A percentile compares a stretch with the other conserved stretches of the same genome.
Evolutionary conservation across 495 filamentous ascomycete species (phyloP).

Genomic region (Penicillium turbatum): DNA sequence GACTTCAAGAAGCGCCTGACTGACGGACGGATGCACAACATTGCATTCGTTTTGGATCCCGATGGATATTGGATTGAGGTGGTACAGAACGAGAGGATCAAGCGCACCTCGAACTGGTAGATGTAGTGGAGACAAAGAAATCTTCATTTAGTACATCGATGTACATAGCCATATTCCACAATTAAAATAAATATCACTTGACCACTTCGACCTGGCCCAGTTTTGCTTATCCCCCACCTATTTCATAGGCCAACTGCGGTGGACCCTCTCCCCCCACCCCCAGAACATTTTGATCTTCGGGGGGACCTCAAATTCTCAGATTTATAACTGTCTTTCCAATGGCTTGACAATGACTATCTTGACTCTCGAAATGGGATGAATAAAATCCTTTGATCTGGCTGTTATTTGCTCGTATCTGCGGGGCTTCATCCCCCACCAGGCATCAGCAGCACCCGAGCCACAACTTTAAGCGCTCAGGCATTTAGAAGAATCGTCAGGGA

Average conservation of each 20-base stretch:
- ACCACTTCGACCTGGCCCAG: not conserved
- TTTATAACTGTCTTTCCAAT: constrained; percentile 1
- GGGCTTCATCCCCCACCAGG: constrained; percentile 1
- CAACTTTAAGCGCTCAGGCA: constrained; percentile 4
- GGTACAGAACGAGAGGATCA: constrained; percentile 63
- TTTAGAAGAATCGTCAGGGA: not conserved
- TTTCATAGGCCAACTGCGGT: constrained; percentile 20
- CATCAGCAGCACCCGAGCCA: not conserved
- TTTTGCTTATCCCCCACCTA: constrained; percentile 11
- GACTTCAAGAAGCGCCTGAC: constrained; percentile 93
- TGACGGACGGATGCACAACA: constrained; percentile 87
- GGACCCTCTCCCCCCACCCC: constrained; percentile 17
- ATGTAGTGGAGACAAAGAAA: not conserved
- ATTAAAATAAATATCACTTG: constrained; percentile 3
- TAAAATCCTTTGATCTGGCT: not conserved
- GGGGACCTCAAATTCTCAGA: not conserved
- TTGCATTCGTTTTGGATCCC: constrained; percentile 92
- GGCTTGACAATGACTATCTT: constrained; percentile 3
- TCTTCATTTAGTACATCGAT: not conserved
- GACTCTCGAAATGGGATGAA: constrained; percentile 7
- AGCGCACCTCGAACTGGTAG: constrained; percentile 46
- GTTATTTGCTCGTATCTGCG: not conserved
- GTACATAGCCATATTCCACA: not conserved
- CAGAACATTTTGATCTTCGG: constrained; percentile 11
- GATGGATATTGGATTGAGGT: constrained; percentile 93